A percentile compares a stretch with the other conserved stretches of the same genome.
Evolutionary conservation across 2,329 filamentous ascomycete species (phyloP).

Genomic region (Penicillium aurantiogriseum): DNA sequence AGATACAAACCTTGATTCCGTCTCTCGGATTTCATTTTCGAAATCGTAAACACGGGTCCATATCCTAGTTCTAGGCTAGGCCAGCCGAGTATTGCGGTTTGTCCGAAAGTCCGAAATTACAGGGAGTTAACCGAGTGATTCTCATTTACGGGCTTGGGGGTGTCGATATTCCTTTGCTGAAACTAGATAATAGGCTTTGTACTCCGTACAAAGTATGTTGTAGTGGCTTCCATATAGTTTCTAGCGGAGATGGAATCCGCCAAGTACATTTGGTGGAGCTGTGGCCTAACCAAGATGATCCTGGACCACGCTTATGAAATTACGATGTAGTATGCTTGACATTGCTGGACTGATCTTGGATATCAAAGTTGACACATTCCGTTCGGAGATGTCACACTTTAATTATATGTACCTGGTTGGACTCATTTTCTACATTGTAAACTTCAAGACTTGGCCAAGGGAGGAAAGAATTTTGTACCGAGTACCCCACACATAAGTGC

Average conservation of each 20-base stretch:
- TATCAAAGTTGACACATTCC: not conserved
- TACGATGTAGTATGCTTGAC: not conserved
- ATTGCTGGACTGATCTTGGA: not conserved
- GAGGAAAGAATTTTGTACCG: not conserved
- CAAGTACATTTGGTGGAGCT: not conserved
- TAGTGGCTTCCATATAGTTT: not conserved
- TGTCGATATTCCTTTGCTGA: not conserved
- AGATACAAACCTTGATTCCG: not conserved
- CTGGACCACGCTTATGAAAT: not conserved
- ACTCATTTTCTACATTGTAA: not conserved
- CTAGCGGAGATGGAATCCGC: not conserved
- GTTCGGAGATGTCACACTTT: not conserved
- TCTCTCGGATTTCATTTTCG: not conserved
- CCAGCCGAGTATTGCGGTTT: not conserved
- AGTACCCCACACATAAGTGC: constrained; percentile 1
- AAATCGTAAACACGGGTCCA: too few species aligned
- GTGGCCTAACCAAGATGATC: not conserved
- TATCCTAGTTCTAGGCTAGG: not conserved
- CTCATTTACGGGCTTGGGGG: not conserved
- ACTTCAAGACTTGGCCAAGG: not conserved
- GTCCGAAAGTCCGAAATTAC: not conserved
- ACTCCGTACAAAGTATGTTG: not conserved
- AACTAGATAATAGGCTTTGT: not conserved
- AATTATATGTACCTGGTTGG: not conserved
- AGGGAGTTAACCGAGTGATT: not conserved